A percentile compares a stretch with the other conserved stretches of the same genome.
Conservation (phyloP, 768 basidiomycete species). For the Rhodotorula toruloides region DNA sequence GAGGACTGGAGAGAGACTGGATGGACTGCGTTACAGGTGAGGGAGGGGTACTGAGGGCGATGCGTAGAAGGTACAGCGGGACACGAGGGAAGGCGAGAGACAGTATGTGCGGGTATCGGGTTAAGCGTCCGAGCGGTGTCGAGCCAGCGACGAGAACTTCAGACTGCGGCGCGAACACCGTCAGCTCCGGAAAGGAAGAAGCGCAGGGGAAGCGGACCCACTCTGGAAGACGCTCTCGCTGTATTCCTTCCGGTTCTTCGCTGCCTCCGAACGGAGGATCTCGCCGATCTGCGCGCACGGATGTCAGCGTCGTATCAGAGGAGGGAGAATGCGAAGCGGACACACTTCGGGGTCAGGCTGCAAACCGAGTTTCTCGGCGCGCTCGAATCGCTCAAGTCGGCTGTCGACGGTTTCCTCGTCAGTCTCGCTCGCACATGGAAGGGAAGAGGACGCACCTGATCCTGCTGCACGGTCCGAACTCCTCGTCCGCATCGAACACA, state of each 20-base stretch:
- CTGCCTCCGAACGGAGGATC: conserved; percentile 68
- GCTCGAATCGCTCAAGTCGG: conserved; percentile 79
- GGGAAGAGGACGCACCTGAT: conserved; percentile 46
- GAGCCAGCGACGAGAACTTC: neutral
- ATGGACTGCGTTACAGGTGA: too few relatives aligned
- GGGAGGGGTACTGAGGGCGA: too few relatives aligned
- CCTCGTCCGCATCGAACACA: conserved; percentile 72
- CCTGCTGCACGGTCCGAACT: conserved; percentile 75
- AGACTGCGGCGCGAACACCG: neutral
- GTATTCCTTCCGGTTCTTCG: conserved; percentile 55
- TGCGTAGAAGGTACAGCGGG: too few relatives aligned
- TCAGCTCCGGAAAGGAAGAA: neutral
- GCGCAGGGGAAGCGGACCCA: conserved; percentile 37
- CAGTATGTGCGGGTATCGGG: too few relatives aligned
- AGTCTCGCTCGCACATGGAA: neutral
- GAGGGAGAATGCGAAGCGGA: conserved; percentile 4
- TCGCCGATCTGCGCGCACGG: conserved; percentile 59
- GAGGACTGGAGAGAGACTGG: too few relatives aligned
- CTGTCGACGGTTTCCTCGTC: conserved; percentile 40
- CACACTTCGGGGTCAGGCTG: conserved; percentile 72
- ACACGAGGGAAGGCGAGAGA: too few relatives aligned
- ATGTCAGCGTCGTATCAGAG: conserved; percentile 9
- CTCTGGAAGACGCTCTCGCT: conserved; percentile 60
- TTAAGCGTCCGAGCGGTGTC: too few relatives aligned
- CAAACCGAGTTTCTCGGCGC: conserved; percentile 70